Evolutionary conservation across 2,329 filamentous ascomycete species (phyloP).

Genomic region (Basipetospora chlamydospora): DNA sequence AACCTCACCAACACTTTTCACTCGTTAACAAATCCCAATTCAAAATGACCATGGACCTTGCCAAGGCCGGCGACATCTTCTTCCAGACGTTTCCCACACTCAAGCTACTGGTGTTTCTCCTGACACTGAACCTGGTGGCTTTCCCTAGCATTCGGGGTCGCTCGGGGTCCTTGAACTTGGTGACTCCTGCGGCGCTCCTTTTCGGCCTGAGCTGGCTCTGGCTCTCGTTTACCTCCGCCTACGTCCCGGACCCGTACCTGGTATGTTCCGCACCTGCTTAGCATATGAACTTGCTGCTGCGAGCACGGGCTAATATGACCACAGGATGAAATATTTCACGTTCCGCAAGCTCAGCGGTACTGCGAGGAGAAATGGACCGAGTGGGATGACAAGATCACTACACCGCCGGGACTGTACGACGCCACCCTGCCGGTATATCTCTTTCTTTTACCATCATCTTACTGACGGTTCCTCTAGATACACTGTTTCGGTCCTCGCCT

Average conservation of each 20-base stretch:
- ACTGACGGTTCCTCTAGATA: conserved; percentile 21
- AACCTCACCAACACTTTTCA: no score
- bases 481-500: conserved; percentile 20
- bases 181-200: conserved; percentile 10
- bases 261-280: conserved; percentile 16
- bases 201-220: conserved; percentile 19
- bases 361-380: conserved; percentile 57
- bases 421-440: conserved; percentile 1
- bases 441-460: neutral
- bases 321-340: conserved; percentile 77
- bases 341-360: conserved; percentile 82
- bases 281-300: no score
- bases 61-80: neutral
- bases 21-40: no score
- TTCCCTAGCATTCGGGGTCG: neutral
- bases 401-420: conserved; percentile 74
- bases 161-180: no score
- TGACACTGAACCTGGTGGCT: no score
- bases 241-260: conserved; percentile 39
- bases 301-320: neutral
- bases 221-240: conserved; percentile 21
- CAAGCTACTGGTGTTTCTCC: neutral
- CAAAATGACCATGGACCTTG: neutral
- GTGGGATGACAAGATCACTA: conserved; percentile 97
- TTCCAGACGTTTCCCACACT: neutral